Base-by-base conservation (phyloP, 2,329 filamentous ascomycete species). In the Pestalotiopsis sp. region DNA sequence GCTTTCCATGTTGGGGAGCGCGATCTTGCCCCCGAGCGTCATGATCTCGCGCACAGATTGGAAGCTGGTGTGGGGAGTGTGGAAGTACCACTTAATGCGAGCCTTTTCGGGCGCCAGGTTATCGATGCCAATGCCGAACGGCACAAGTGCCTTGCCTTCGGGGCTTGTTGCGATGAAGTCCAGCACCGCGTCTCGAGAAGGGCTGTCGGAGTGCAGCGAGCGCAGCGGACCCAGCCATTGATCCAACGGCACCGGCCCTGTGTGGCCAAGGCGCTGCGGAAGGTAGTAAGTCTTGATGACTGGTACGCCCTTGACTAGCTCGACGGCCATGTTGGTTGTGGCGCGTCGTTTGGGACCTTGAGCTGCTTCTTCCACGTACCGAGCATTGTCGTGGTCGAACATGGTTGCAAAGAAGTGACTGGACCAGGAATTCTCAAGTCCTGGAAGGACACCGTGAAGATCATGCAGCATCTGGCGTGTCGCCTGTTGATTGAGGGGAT, bases 11-110 rank as follows among this genome's bases (percentile, higher is more conserved):
- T 36, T 9, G 31, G 31, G 31, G 31, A 36, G 31, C 31, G 31
- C 31, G 2, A 36, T 36, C 6, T 36, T 20, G 52, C 70, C 70
- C n/a, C 65, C 68, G 4, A 71, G 60, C 13, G 70, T 71, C 64
- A 71, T 64, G 67, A 70, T 68, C 38, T 66, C 68, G 5, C 67
- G 66, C 23, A 71, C 64, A 17, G 59, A 67, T 13, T 59, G 41
- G 67, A 71, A 68, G 57, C 68, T 71, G 3, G 70, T 70, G 66
- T 66, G 64, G 9, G 66, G 12, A 14, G 59, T 17, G 31, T 14
- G 11, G 27, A 69, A 67, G 68, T 71, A 71, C 62, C 56, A 61
- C 70, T 71, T 69, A 17, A 71, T 38, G 17, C 68, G 68, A 59
- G 66, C 63, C 49, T 64, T 60, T 11, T 31, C 27, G 3, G 66